These are phyloP conservation scores for Penicillium sp. DNA, from an alignment of 2,329 filamentous ascomycete species.

Conservation along the genomic window DNA sequence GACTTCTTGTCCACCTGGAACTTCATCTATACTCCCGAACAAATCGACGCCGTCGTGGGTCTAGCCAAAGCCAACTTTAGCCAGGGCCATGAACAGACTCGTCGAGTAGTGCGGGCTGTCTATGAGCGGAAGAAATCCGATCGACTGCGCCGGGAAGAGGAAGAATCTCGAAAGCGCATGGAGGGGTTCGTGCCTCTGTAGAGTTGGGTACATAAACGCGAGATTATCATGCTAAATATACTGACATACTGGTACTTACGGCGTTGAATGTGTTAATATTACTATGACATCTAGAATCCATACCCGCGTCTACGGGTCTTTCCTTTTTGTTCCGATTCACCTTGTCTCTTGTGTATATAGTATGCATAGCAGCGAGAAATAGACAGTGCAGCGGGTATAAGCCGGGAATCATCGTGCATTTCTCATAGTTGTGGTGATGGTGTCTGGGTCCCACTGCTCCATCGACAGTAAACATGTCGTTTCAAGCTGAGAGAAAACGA, in stretches of 20 bases:
- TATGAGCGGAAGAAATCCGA: slow-evolving; percentile 82
- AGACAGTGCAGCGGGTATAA: too few species aligned
- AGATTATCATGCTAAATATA: neutral
- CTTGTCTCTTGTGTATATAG: neutral
- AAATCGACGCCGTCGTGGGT: slow-evolving; percentile 77
- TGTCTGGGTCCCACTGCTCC: too few species aligned
- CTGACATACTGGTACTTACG: neutral
- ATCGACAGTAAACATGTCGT: too few species aligned
- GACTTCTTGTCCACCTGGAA: slow-evolving; percentile 98
- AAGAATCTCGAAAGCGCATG: slow-evolving; percentile 23
- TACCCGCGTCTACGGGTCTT: neutral
- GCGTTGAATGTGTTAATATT: neutral
- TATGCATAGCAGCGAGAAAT: too few species aligned
- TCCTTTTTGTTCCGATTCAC: neutral
- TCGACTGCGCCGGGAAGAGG: slow-evolving; percentile 29
- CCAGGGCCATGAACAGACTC: slow-evolving; percentile 73
- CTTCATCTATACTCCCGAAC: slow-evolving; percentile 86
- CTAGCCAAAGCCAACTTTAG: slow-evolving; percentile 82
- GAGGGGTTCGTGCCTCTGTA: slow-evolving; percentile 32
- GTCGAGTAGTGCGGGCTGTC: slow-evolving; percentile 73
- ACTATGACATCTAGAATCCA: too few species aligned
- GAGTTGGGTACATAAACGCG: neutral
- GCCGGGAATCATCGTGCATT: too few species aligned
- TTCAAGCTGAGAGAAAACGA: too few species aligned
- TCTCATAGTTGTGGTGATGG: too few species aligned